These are phyloP conservation scores for Saccharomyces kudriavzevii DNA, from an alignment of 805 yeast species.

Conservation along the genomic window DNA sequence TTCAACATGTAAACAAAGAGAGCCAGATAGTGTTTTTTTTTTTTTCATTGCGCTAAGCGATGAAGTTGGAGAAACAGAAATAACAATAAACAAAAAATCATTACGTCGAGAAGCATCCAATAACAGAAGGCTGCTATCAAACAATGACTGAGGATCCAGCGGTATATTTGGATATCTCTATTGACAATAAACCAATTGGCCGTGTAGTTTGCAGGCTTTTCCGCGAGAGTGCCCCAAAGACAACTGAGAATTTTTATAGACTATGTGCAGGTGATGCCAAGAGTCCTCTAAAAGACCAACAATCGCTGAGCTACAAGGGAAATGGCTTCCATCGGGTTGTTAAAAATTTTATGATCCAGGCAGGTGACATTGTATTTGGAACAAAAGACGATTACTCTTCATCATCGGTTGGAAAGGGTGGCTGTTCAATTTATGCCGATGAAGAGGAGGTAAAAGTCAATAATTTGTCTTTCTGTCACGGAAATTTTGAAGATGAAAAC, in stretches of 20 bases:
- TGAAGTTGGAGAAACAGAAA: not conserved
- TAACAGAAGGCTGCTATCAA: not conserved
- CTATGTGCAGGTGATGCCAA: conserved; percentile 36
- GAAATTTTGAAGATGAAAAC: conserved; percentile 53
- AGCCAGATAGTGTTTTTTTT: not conserved
- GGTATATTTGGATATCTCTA: conserved; percentile 45
- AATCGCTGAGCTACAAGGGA: conserved; percentile 32
- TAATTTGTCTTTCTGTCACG: conserved; percentile 24
- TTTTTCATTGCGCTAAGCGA: not conserved
- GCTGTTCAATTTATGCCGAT: conserved; percentile 36
- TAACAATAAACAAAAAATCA: not conserved
- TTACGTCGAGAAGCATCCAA: not conserved
- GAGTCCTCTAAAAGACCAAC: conserved; percentile 18
- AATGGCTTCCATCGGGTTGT: conserved; percentile 55
- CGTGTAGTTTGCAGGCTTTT: conserved; percentile 54
- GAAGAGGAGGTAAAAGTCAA: conserved; percentile 13
- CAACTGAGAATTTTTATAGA: conserved; percentile 42
- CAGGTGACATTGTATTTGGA: conserved; percentile 49
- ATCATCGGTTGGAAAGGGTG: conserved; percentile 36
- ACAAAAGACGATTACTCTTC: conserved; percentile 18
- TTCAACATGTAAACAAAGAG: not conserved
- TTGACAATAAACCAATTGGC: conserved; percentile 39
- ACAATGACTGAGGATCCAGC: not conserved
- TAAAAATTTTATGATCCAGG: conserved; percentile 63
- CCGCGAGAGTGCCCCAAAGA: conserved; percentile 45